A percentile compares a stretch with the other conserved stretches of the same genome.
These are phyloP conservation scores for Achlya hypogyna DNA, from an alignment of 352 stramenopile species.

Conservation along the genomic window DNA sequence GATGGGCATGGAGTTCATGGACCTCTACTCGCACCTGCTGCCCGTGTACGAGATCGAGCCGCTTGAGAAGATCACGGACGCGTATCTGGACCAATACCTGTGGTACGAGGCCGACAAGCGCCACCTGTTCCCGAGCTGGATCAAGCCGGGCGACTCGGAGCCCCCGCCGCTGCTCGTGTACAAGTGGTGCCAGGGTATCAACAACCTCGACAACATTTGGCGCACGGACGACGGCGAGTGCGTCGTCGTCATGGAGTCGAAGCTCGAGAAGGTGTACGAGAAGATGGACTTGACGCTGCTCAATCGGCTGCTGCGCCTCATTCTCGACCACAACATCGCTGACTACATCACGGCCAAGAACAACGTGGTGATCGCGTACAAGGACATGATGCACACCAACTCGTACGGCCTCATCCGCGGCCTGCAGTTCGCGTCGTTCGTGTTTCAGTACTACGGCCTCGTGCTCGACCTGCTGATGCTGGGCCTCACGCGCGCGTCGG, in stretches of 20 bases:
- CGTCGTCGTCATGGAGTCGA: conserved; percentile 97
- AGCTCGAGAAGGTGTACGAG: conserved; percentile 99
- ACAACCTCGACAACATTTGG: conserved; percentile 99
- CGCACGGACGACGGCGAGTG: conserved; percentile 97
- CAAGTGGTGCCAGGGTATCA: conserved; percentile 99
- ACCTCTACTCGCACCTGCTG: conserved; percentile 98
- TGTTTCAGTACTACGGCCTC: conserved; percentile 99
- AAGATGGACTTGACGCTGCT: conserved; percentile 99
- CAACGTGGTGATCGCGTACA: conserved; percentile 97
- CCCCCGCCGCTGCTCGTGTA: conserved; percentile 98
- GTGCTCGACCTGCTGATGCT: conserved; percentile 98
- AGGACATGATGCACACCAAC: conserved; percentile 99
- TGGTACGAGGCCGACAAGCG: conserved; percentile 99
- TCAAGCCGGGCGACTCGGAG: conserved; percentile 99
- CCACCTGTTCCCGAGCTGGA: conserved; percentile 99
- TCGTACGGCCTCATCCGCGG: conserved; percentile 98
- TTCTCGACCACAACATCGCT: conserved; percentile 99
- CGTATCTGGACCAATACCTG: conserved; percentile 99
- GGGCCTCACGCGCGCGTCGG: conserved; percentile 95
- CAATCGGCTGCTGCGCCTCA: conserved; percentile 96
- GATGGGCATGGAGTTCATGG: conserved; percentile 99
- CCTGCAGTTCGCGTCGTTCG: conserved; percentile 95
- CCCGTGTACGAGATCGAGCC: conserved; percentile 99
- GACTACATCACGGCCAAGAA: conserved; percentile 99
- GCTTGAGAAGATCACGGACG: conserved; percentile 99